Conservation (phyloP, 345 rosid species). For the Acer negundo region DNA sequence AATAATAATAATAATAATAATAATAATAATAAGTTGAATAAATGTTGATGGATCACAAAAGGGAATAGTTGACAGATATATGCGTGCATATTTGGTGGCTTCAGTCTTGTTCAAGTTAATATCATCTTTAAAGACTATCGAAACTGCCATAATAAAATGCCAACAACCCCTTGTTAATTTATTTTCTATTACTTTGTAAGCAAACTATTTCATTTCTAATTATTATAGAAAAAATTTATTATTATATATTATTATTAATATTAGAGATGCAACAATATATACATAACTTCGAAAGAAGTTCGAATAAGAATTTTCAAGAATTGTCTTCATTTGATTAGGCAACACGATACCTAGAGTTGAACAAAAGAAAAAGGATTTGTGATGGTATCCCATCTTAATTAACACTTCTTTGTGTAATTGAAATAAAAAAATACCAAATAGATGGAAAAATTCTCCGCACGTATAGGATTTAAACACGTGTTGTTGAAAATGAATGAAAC, state of each 20-base stretch:
- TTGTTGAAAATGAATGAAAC: too few species aligned
- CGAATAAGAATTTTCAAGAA: too few species aligned
- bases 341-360: neutral
- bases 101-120: neutral
- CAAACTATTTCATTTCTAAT: neutral
- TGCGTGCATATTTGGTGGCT: neutral
- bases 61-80: neutral
- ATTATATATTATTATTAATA: too few species aligned
- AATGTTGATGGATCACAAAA: neutral
- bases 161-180: neutral
- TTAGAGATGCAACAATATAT: too few species aligned
- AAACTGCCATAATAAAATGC: neutral
- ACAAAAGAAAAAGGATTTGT: neutral
- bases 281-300: too few species aligned
- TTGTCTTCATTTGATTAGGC: neutral
- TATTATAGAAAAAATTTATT: neutral
- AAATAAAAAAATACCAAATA: too few species aligned
- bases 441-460: too few species aligned
- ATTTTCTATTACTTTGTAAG: neutral
- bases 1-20: too few species aligned
- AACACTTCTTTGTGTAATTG: too few species aligned
- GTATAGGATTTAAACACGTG: too few species aligned
- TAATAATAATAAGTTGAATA: neutral
- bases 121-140: neutral
- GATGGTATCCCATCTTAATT: too few species aligned